Evolutionary conservation across 2,329 filamentous ascomycete genomes (phyloP).

Genomic region (Phaeophleospora eucalypticola): DNA sequence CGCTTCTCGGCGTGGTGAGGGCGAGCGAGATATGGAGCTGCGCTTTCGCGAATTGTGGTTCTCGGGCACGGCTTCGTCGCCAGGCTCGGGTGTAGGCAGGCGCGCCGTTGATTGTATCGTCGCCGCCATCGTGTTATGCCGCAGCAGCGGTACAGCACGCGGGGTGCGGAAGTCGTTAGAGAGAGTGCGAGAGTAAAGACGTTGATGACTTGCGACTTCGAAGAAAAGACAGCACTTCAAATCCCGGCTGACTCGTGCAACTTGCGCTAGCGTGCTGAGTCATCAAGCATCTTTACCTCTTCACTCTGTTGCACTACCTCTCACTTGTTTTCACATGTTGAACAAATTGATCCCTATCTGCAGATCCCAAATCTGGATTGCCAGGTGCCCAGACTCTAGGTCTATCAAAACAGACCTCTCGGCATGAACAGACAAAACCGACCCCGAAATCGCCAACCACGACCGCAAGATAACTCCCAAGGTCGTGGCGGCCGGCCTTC

Average conservation of each 20-base stretch:
- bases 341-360: no score
- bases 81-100: conserved; percentile 26
- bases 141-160: neutral
- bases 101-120: conserved; percentile 26
- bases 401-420: neutral
- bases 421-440: conserved; percentile 30
- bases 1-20: conserved; percentile 33
- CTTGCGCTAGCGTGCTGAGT: no score
- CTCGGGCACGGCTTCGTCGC: conserved; percentile 3
- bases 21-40: conserved; percentile 30
- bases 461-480: conserved; percentile 10
- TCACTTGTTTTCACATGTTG: neutral
- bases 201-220: no score
- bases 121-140: conserved; percentile 17
- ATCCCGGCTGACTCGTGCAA: no score
- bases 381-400: no score
- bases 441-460: conserved; percentile 32
- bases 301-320: no score
- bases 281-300: no score
- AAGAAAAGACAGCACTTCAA: no score
- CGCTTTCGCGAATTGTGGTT: conserved; percentile 28
- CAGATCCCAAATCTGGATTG: no score
- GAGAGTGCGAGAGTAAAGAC: neutral
- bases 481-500: no score
- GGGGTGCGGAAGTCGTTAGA: neutral